Percentiles rank a stretch among this genome's conserved stretches.
Evolutionary conservation across 1,284 basidiomycete species (phyloP).

Genomic region (Irpex rosettiformis): DNA sequence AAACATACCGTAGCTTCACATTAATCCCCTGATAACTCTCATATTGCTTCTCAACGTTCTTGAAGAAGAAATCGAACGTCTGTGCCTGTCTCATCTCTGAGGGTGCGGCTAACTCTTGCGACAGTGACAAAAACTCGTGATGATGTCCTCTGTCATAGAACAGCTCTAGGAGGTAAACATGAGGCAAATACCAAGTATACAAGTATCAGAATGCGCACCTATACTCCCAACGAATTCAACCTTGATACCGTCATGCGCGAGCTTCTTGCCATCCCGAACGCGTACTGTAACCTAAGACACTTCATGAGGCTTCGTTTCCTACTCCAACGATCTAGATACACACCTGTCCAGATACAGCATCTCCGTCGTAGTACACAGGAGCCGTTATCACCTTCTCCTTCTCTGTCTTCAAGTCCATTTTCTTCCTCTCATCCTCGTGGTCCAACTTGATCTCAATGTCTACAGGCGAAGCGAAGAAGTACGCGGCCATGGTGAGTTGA

Average conservation of each 20-base stretch:
- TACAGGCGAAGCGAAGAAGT: conserved; percentile 90
- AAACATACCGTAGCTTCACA: conserved; percentile 84
- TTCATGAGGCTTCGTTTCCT: neutral
- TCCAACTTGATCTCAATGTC: conserved; percentile 90
- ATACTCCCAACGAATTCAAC: conserved; percentile 97
- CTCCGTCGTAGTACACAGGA: conserved; percentile 96
- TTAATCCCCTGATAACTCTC: conserved; percentile 99
- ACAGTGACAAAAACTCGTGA: conserved; percentile 94
- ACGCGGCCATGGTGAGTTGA: conserved; percentile 64
- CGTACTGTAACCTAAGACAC: conserved; percentile 73
- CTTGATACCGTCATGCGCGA: conserved; percentile 95
- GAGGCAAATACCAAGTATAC: neutral
- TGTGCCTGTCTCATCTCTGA: conserved; percentile 95
- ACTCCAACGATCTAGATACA: conserved; percentile 25
- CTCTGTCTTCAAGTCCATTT: conserved; percentile 69
- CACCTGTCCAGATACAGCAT: conserved; percentile 85
- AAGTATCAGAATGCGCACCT: conserved; percentile 48
- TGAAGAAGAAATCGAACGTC: conserved; percentile 95
- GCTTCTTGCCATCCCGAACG: conserved; percentile 92
- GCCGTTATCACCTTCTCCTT: conserved; percentile 81
- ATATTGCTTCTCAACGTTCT: conserved; percentile 99
- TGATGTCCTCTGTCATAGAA: conserved; percentile 98
- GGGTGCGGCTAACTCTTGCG: conserved; percentile 91
- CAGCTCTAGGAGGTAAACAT: conserved; percentile 56
- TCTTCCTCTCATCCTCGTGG: conserved; percentile 84